Percentiles rank a stretch among this genome's conserved stretches.
Evolutionary conservation across 441 rosid genomes (phyloP).

Genomic region (Mallotus japonicus): DNA sequence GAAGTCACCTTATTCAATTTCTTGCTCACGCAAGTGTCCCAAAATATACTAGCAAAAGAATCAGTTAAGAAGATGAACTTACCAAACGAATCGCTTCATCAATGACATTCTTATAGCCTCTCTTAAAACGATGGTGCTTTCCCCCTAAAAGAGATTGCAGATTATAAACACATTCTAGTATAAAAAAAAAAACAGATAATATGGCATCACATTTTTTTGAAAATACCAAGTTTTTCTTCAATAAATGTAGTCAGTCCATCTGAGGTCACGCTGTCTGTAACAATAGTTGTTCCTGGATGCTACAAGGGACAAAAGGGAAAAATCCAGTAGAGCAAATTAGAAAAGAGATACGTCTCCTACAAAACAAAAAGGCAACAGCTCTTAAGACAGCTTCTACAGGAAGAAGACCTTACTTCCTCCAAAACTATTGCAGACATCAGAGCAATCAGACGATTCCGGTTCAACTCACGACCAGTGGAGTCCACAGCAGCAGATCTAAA

Average conservation of each 20-base stretch:
- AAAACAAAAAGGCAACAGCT: constrained; percentile 8
- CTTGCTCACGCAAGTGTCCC: not conserved
- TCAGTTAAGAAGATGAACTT: constrained; percentile 23
- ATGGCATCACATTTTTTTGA: constrained; percentile 16
- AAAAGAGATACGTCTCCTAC: not conserved
- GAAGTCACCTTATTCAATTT: not conserved
- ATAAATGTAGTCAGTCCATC: constrained; percentile 86
- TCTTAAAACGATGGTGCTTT: constrained; percentile 92
- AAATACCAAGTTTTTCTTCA: constrained; percentile 80
- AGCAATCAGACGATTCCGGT: constrained; percentile 92
- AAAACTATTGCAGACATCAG: constrained; percentile 91
- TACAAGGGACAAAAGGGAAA: constrained; percentile 18
- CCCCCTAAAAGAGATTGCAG: constrained; percentile 55
- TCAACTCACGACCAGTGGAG: constrained; percentile 78
- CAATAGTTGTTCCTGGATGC: constrained; percentile 96
- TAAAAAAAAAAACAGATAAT: constrained; percentile 22
- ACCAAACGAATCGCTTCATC: constrained; percentile 97
- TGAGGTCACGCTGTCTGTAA: constrained; percentile 97
- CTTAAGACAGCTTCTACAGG: constrained; percentile 14
- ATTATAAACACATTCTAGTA: constrained; percentile 17
- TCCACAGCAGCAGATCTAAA: constrained; percentile 99
- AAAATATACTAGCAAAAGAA: not conserved
- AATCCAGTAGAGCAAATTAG: constrained; percentile 16
- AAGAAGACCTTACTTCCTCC: constrained; percentile 68
- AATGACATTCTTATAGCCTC: constrained; percentile 96